A percentile compares a stretch with the other conserved stretches of the same genome.
Evolutionary conservation across 139 green algal genomes (phyloP).

Genomic region (Gonium pectorale): DNA sequence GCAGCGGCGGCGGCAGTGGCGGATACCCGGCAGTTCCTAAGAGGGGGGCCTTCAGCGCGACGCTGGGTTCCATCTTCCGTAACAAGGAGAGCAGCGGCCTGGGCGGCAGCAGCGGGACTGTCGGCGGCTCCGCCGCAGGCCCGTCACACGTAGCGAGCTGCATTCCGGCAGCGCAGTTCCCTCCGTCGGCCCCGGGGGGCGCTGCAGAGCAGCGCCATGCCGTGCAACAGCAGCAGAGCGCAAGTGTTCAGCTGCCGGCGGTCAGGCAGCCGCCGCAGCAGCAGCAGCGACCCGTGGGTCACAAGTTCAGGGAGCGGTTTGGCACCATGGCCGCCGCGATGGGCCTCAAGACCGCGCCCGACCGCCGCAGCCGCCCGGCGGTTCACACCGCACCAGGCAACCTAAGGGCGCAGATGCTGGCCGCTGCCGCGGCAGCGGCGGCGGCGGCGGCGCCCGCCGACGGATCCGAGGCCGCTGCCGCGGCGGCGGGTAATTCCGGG

Average conservation of each 20-base stretch:
- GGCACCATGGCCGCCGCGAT: constrained; percentile 42
- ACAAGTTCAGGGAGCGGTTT: constrained; percentile 35
- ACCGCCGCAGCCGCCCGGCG: neutral
- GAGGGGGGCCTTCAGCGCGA: no score
- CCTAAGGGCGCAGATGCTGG: constrained; percentile 10
- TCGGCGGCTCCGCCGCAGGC: no score
- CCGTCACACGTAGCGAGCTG: no score
- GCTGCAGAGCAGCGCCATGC: no score
- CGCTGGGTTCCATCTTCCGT: no score
- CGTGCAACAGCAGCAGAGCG: no score
- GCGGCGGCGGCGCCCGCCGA: neutral
- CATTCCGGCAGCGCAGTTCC: no score
- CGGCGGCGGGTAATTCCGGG: neutral
- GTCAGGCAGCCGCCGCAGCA: neutral
- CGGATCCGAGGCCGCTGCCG: neutral
- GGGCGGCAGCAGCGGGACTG: no score
- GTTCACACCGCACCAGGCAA: neutral
- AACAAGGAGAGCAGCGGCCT: no score
- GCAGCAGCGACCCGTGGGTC: neutral
- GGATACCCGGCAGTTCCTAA: no score
- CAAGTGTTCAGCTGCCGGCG: neutral
- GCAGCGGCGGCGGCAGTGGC: no score
- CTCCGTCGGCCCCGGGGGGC: no score
- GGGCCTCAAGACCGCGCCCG: constrained; percentile 27
- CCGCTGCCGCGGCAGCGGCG: neutral